A percentile compares a stretch with the other conserved stretches of the same genome.
Conservation (phyloP, 73 alveolate species). For the Paraurostyla sp. region DNA sequence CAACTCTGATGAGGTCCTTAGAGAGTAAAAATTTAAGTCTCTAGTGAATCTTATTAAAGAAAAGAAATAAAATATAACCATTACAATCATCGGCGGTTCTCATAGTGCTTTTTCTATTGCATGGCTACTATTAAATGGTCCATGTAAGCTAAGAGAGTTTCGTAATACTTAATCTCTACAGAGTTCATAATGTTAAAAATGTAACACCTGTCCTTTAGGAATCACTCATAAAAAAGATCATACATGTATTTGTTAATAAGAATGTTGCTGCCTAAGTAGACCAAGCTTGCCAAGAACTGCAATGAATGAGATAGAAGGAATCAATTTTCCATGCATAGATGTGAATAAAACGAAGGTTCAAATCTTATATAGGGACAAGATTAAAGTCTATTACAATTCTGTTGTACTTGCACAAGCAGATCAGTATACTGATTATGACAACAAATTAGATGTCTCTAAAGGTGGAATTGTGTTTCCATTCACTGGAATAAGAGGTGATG, state of each 20-base stretch:
- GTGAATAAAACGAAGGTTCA: neutral
- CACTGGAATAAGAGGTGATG: conserved; percentile 78
- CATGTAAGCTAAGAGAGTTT: conserved; percentile 29
- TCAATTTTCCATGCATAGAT: neutral
- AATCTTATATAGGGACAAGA: conserved; percentile 31
- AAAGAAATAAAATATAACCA: neutral
- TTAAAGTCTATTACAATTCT: conserved; percentile 57
- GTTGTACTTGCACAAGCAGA: conserved; percentile 57
- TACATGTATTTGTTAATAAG: neutral
- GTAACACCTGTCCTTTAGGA: conserved; percentile 34
- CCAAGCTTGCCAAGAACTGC: conserved; percentile 16
- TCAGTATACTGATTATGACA: conserved; percentile 34
- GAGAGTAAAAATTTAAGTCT: conserved; percentile 15
- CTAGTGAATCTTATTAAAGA: neutral
- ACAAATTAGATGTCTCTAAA: conserved; percentile 39
- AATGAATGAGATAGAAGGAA: neutral
- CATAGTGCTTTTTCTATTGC: conserved; percentile 72
- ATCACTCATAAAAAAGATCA: neutral
- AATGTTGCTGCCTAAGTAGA: neutral
- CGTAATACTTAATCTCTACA: neutral
- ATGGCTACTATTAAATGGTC: conserved; percentile 62
- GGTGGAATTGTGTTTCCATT: conserved; percentile 74
- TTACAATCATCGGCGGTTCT: conserved; percentile 72
- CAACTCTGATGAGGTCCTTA: conserved; percentile 39
- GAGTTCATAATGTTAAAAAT: neutral